Evolutionary conservation across 2,329 filamentous ascomycete genomes (phyloP), one percentile per base, ranked within the genome.

Genomic region (Sclerotinia sclerotiorum): DNA sequence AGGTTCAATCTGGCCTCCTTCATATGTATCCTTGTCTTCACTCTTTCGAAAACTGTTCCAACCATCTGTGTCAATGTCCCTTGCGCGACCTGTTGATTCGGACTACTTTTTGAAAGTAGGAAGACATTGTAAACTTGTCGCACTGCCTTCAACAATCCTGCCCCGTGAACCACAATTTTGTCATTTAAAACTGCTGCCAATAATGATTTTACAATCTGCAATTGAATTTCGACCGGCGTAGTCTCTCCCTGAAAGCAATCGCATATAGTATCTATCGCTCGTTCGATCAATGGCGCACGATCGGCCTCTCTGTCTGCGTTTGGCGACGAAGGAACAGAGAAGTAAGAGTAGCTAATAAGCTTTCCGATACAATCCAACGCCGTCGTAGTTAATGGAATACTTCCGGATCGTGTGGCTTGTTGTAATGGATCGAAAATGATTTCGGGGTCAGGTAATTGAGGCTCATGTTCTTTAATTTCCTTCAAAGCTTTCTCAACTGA

Each of bases 121-220:
- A 99, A 99, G 74, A 99, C 96, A 82, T 99, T 99, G 84, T 99
- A 99, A 69, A 97, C 97, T 80, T 98, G 93, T 74, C 95, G 91
- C 72, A 99, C 93, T 67, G 95, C 94, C 82, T 99, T 99, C 72
- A 99, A 84, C 71, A 99, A 85, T 72, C 95, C 96, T 49, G 95
- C 94, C 69, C 95, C 95, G 79, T 99, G 95, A 2, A 99, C 96
- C 55, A 99, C 93, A 72, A 98, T 97, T 82, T 98, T 99, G 82
- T 99, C 95, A 78, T 98, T 98, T 72, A 99, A 83, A 19, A 99
- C 95, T 19, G 96, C 96, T 19, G 95, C 94, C 69, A 99, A 83
- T 69, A 99, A 84, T 2, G 95, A 98, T 81, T 99, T 98, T 79
- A 99, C 93, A 74, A 99, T 99, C 81, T 99, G 95, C 75, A 98